phyloP scores from a whole-genome alignment of 192 early-diverging fungal species.

The Coemansia sp. region DNA sequence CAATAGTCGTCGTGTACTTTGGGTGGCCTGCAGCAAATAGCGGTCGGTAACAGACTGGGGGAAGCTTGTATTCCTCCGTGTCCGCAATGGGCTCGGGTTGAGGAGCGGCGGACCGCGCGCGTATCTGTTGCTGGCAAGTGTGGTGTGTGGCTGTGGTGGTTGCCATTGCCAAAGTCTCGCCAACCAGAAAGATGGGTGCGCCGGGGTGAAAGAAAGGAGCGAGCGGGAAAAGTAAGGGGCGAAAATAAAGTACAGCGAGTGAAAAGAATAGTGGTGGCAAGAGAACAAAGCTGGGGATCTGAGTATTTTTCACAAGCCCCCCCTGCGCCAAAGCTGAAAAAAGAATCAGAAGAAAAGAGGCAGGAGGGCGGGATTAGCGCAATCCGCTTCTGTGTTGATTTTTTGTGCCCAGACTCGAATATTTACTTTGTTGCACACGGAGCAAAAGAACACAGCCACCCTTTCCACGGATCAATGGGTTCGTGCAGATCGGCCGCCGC shows the following conservation, averaged over 20 bases:
- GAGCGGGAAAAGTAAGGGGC: neutral
- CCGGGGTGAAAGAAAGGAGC: neutral
- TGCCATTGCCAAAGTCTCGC: constrained; percentile 1
- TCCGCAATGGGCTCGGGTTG: neutral
- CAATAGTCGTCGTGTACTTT: constrained; percentile 49
- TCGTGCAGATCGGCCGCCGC: neutral
- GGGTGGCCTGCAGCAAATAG: constrained; percentile 42
- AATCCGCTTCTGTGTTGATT: constrained; percentile 2
- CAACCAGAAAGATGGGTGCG: neutral
- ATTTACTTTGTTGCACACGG: neutral
- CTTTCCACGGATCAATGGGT: neutral
- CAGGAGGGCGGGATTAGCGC: constrained; percentile 5
- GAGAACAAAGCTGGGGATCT: neutral
- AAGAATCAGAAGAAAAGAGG: constrained; percentile 1
- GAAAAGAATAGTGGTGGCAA: neutral
- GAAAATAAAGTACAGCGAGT: constrained; percentile 5
- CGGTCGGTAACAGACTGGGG: constrained; percentile 25
- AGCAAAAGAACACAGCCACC: neutral
- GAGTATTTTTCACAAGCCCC: neutral
- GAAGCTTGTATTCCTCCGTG: constrained; percentile 13
- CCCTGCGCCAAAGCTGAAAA: neutral
- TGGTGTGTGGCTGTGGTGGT: neutral
- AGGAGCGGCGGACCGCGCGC: constrained; percentile 5
- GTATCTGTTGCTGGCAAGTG: constrained; percentile 5
- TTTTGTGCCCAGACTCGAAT: neutral